A percentile compares a stretch with the other conserved stretches of the same genome.
phyloP scores from a whole-genome alignment of 805 yeast genomes.

The Kluyveromyces lactis region DNA sequence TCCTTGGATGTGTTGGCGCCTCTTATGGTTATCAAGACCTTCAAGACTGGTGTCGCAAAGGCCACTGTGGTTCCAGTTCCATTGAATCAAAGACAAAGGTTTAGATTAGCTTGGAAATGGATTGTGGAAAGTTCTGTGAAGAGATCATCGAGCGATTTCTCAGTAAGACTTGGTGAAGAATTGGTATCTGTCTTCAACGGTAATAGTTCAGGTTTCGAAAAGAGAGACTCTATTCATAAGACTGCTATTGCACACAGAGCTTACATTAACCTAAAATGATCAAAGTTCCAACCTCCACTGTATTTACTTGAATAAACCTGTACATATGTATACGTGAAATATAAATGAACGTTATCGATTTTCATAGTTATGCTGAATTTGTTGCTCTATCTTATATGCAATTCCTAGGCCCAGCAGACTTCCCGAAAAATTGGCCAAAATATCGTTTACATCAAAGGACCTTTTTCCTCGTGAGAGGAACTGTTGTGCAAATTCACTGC shows the following conservation, averaged over 20 bases:
- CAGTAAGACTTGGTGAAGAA: constrained; percentile 90
- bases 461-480: constrained; percentile 29
- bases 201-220: constrained; percentile 74
- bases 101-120: constrained; percentile 85
- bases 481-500: constrained; percentile 43
- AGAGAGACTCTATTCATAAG: constrained; percentile 74
- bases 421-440: constrained; percentile 31
- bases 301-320: background rate
- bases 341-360: no score
- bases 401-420: constrained; percentile 15
- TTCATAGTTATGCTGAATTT: no score
- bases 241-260: constrained; percentile 85
- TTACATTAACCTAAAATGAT: constrained; percentile 42
- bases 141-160: constrained; percentile 69
- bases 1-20: constrained; percentile 82
- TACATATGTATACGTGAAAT: background rate
- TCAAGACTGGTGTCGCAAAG: constrained; percentile 81
- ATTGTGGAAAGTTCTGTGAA: constrained; percentile 75
- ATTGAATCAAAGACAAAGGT: constrained; percentile 70
- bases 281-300: background rate
- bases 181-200: constrained; percentile 70
- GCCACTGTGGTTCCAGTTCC: constrained; percentile 76
- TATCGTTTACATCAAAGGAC: constrained; percentile 43
- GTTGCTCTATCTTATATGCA: constrained; percentile 5
- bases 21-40: constrained; percentile 64